Percentiles rank a stretch among this genome's conserved stretches.
phyloP scores from a whole-genome alignment of 2,329 filamentous ascomycete species.

The Sclerotinia nivalis region DNA sequence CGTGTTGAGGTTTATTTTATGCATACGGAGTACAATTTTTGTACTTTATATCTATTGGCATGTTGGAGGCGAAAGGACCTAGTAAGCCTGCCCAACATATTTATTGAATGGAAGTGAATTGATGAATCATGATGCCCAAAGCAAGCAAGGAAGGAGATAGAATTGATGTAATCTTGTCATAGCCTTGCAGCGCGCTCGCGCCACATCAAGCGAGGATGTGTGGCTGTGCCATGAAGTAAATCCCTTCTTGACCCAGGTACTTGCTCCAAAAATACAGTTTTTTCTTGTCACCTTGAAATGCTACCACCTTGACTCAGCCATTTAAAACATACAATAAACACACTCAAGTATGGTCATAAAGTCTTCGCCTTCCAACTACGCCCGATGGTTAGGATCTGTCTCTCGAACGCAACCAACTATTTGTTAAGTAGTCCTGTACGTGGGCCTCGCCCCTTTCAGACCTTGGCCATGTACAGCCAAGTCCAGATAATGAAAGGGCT shows the following conservation, averaged over 20 bases:
- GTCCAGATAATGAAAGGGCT: not conserved
- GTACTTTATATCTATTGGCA: not conserved
- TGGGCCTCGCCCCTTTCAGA: not conserved
- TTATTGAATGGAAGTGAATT: not conserved
- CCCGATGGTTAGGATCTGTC: not conserved
- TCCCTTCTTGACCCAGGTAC: not conserved
- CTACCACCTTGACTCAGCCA: not conserved
- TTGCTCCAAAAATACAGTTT: not conserved
- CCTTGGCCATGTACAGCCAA: not conserved
- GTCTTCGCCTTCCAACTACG: too few species aligned
- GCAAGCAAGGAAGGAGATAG: not conserved
- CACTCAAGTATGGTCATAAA: not conserved
- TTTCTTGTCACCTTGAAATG: not conserved
- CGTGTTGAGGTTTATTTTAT: not conserved
- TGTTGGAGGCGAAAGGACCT: not conserved
- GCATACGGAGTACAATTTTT: slow-evolving; percentile 13
- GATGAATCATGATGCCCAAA: not conserved
- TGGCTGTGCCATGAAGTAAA: not conserved
- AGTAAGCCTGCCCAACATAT: slow-evolving; percentile 8
- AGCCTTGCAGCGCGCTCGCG: not conserved
- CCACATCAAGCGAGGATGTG: slow-evolving; percentile 6
- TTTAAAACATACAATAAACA: not conserved
- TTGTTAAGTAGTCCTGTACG: not conserved
- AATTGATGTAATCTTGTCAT: slow-evolving; percentile 1
- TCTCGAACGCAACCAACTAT: not conserved